Percentiles rank a stretch among this genome's conserved stretches.
These are phyloP conservation scores for Thalassia testudinum DNA, from an alignment of 116 monocot species.

Conservation along the genomic window DNA sequence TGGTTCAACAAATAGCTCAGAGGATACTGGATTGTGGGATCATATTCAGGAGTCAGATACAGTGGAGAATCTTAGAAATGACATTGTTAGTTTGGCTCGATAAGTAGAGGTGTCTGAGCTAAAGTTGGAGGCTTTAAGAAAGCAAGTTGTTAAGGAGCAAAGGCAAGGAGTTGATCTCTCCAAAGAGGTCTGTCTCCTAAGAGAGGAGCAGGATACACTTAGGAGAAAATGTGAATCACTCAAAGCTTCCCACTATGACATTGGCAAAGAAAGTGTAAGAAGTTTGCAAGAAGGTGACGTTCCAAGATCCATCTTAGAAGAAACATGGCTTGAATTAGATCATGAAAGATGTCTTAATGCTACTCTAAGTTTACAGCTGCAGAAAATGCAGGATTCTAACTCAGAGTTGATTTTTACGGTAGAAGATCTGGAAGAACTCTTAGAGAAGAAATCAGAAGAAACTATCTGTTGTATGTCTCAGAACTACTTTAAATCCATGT, in stretches of 20 bases:
- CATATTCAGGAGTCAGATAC: slow-evolving; percentile 24
- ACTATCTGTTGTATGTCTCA: too few species aligned
- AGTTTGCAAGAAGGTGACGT: slow-evolving; percentile 49
- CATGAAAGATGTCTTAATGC: slow-evolving; percentile 43
- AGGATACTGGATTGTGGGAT: slow-evolving; percentile 20
- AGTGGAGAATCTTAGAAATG: slow-evolving; percentile 33
- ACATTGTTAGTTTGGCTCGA: slow-evolving; percentile 30
- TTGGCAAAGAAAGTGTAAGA: slow-evolving; percentile 16
- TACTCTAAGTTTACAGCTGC: too few species aligned
- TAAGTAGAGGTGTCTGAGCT: slow-evolving; percentile 53
- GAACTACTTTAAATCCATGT: too few species aligned
- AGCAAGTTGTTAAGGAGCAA: slow-evolving; percentile 65
- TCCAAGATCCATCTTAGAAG: too few species aligned
- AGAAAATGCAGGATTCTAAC: too few species aligned
- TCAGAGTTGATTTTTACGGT: too few species aligned
- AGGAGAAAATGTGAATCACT: slow-evolving; percentile 56
- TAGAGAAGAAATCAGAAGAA: slow-evolving; percentile 64
- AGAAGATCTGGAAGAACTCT: too few species aligned
- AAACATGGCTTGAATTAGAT: slow-evolving; percentile 66
- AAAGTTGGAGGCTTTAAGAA: slow-evolving; percentile 72
- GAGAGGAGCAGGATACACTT: slow-evolving; percentile 71
- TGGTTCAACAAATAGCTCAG: slow-evolving; percentile 43
- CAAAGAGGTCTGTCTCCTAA: slow-evolving; percentile 32
- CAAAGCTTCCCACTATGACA: slow-evolving; percentile 24
- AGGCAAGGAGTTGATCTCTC: slow-evolving; percentile 37